Conservation (phyloP, 306 rosid species). For the Vicia villosa region DNA sequence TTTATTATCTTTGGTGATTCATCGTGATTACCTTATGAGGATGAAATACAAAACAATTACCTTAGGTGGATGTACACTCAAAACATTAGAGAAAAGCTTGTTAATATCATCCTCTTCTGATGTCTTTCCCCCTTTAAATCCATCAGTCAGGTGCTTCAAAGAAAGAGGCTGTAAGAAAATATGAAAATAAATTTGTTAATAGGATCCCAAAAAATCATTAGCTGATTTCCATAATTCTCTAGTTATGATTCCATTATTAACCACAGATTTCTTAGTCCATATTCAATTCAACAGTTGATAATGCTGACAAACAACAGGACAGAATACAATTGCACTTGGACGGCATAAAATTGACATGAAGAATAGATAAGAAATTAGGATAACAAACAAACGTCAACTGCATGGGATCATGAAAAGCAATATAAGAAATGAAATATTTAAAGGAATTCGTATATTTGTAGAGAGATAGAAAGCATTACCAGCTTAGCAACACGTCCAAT, state of each 20-base stretch:
- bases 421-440: not conserved
- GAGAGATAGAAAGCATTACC: conserved; percentile 58
- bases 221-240: conserved; percentile 18
- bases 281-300: conserved; percentile 23
- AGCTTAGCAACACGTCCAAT: conserved; percentile 82
- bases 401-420: conserved; percentile 3
- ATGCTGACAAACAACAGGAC: conserved; percentile 19
- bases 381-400: not conserved
- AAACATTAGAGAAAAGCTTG: conserved; percentile 81
- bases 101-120: conserved; percentile 68
- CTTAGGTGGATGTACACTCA: conserved; percentile 80
- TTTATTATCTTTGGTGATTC: conserved; percentile 17
- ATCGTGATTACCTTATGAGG: conserved; percentile 53
- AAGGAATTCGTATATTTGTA: conserved; percentile 13
- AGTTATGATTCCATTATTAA: conserved; percentile 9
- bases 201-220: conserved; percentile 10
- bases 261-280: conserved; percentile 18
- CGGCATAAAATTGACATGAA: conserved; percentile 2
- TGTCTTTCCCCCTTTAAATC: conserved; percentile 71
- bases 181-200: conserved; percentile 30
- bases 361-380: conserved; percentile 3
- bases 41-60: conserved; percentile 53
- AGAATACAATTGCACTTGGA: conserved; percentile 15
- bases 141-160: conserved; percentile 78
- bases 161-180: conserved; percentile 71